phyloP scores from a whole-genome alignment of 352 stramenopile species.

The Phytophthora constricta region DNA sequence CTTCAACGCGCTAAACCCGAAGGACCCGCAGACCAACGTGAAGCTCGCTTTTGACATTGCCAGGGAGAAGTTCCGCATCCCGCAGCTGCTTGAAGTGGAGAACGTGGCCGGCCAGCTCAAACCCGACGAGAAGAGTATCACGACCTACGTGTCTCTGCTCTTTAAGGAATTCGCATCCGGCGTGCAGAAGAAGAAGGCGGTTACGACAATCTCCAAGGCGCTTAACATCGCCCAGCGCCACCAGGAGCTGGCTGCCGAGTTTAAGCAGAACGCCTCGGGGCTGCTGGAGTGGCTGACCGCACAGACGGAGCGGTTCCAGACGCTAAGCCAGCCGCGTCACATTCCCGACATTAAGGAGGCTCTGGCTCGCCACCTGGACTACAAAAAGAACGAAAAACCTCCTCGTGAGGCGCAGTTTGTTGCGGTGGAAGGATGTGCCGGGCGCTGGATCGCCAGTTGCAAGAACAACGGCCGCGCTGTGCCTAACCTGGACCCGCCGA shows the following conservation, averaged over 20 bases:
- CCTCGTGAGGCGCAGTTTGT: constrained; percentile 85
- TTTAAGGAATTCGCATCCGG: constrained; percentile 93
- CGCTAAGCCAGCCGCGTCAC: constrained; percentile 65
- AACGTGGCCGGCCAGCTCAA: constrained; percentile 87
- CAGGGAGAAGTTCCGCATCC: constrained; percentile 87
- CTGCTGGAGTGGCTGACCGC: constrained; percentile 76
- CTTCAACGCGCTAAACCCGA: constrained; percentile 74
- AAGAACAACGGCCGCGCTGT: constrained; percentile 88
- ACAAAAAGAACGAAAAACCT: constrained; percentile 90
- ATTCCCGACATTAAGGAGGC: constrained; percentile 76
- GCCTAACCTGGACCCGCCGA: constrained; percentile 68
- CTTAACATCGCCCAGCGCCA: constrained; percentile 91
- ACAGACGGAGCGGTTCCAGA: constrained; percentile 82
- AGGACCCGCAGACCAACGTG: constrained; percentile 75
- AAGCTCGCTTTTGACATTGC: constrained; percentile 88
- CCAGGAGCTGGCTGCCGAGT: constrained; percentile 81
- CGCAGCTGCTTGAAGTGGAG: constrained; percentile 85
- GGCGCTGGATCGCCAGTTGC: constrained; percentile 85
- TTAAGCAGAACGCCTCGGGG: constrained; percentile 68
- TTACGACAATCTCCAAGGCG: constrained; percentile 91
- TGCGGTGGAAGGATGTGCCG: constrained; percentile 76
- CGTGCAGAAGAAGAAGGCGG: constrained; percentile 90
- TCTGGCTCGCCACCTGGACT: constrained; percentile 71
- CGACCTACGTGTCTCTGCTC: constrained; percentile 91
- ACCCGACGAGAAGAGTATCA: constrained; percentile 93